Conservation (phyloP, 1,139 yeast species). For the Zygosaccharomyces sapae region DNA sequence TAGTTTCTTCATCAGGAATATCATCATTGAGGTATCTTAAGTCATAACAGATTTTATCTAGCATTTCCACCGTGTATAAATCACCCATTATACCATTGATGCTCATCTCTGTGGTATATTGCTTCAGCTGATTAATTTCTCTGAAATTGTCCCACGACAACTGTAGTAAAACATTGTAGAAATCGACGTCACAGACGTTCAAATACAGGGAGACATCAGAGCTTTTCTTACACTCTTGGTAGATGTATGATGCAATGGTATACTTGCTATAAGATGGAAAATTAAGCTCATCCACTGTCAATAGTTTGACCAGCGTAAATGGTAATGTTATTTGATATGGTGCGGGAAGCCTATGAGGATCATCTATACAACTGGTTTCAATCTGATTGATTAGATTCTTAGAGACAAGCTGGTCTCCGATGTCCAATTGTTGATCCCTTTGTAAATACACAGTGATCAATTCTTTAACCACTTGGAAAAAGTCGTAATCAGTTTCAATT, state of each 20-base stretch:
- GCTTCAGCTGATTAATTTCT: conserved; percentile 24
- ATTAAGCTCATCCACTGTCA: conserved; percentile 18
- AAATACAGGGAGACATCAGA: conserved; percentile 29
- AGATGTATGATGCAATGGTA: conserved; percentile 27
- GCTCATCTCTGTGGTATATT: conserved; percentile 31
- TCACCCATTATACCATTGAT: conserved; percentile 35
- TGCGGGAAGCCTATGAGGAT: conserved; percentile 24
- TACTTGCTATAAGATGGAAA: conserved; percentile 30
- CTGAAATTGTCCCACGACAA: conserved; percentile 32
- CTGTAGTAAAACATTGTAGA: conserved; percentile 30
- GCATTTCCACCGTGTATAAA: conserved; percentile 27
- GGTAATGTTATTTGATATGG: conserved; percentile 32
- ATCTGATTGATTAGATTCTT: conserved; percentile 22
- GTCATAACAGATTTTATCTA: conserved; percentile 22
- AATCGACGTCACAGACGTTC: conserved; percentile 31
- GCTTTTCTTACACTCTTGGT: conserved; percentile 27
- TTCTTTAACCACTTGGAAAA: conserved; percentile 18
- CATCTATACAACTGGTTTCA: conserved; percentile 9
- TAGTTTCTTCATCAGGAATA: conserved; percentile 18
- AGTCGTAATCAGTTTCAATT: conserved; percentile 28
- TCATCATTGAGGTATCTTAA: conserved; percentile 27
- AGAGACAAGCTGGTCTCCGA: conserved; percentile 10
- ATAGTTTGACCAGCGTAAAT: conserved; percentile 22
- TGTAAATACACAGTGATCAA: conserved; percentile 17
- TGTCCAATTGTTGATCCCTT: conserved; percentile 19